These are phyloP conservation scores for Clavispora phyllophila DNA, from an alignment of 805 yeast species.

Conservation along the genomic window DNA sequence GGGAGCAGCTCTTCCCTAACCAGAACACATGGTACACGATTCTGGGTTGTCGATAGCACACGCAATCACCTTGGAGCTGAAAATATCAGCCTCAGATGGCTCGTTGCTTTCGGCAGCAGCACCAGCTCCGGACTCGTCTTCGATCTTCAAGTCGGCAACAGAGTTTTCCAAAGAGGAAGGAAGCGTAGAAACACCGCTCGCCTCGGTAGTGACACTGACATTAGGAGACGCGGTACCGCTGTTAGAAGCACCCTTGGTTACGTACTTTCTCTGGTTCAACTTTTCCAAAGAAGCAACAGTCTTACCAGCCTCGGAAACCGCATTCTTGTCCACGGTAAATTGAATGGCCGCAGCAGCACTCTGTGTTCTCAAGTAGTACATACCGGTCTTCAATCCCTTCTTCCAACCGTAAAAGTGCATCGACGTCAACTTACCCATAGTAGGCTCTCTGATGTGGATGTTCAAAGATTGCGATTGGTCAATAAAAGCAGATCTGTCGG, in stretches of 20 bases:
- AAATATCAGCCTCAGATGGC: slow-evolving; percentile 67
- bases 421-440: slow-evolving; percentile 93
- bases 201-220: slow-evolving; percentile 6
- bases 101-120: slow-evolving; percentile 11
- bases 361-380: slow-evolving; percentile 95
- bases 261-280: slow-evolving; percentile 36
- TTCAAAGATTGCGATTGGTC: slow-evolving; percentile 94
- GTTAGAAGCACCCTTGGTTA: slow-evolving; percentile 16
- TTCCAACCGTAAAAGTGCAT: slow-evolving; percentile 99
- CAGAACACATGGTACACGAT: slow-evolving; percentile 98
- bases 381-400: slow-evolving; percentile 96
- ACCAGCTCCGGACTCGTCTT: slow-evolving; percentile 11
- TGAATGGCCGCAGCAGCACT: slow-evolving; percentile 97
- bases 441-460: slow-evolving; percentile 81
- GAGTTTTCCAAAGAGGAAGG: slow-evolving; percentile 43
- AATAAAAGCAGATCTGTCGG: slow-evolving; percentile 71
- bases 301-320: slow-evolving; percentile 35
- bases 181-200: slow-evolving; percentile 30
- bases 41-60: slow-evolving; percentile 97
- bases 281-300: slow-evolving; percentile 36
- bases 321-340: slow-evolving; percentile 51
- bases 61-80: slow-evolving; percentile 88
- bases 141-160: slow-evolving; percentile 40
- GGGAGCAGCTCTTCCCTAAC: slow-evolving; percentile 39
- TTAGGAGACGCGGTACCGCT: slow-evolving; percentile 20